Evolutionary conservation across 495 filamentous ascomycete species (phyloP).

Genomic region (Penicillium flavigenum): DNA sequence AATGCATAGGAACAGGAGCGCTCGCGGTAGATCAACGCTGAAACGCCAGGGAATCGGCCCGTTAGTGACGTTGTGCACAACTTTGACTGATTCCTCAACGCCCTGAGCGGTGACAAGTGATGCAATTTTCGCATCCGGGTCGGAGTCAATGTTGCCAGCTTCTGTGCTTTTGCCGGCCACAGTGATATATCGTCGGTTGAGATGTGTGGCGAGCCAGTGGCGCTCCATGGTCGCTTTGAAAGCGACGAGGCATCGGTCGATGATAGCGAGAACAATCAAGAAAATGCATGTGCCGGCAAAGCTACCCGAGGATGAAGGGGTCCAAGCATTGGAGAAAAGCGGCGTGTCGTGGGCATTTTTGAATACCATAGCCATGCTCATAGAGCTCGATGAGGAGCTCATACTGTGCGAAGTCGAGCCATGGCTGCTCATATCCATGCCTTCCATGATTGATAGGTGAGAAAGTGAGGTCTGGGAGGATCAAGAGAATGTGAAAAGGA

Average conservation of each 20-base stretch:
- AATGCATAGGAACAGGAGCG: slow-evolving; percentile 63
- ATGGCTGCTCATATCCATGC: slow-evolving; percentile 19
- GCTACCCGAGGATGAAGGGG: slow-evolving; percentile 59
- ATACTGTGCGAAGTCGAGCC: slow-evolving; percentile 9
- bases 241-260: slow-evolving; percentile 68
- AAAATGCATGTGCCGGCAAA: slow-evolving; percentile 91
- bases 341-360: slow-evolving; percentile 62
- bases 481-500: not conserved
- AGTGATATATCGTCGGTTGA: slow-evolving; percentile 71
- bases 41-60: slow-evolving; percentile 67
- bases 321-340: slow-evolving; percentile 74
- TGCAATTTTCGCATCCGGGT: slow-evolving; percentile 57
- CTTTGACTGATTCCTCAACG: slow-evolving; percentile 68
- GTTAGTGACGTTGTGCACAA: slow-evolving; percentile 56
- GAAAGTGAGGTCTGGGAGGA: not conserved
- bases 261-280: slow-evolving; percentile 67
- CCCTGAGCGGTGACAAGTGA: slow-evolving; percentile 64
- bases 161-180: slow-evolving; percentile 63
- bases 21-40: slow-evolving; percentile 73
- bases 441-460: slow-evolving; percentile 14
- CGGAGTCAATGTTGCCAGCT: slow-evolving; percentile 51
- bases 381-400: slow-evolving; percentile 18
- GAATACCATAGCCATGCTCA: slow-evolving; percentile 55
- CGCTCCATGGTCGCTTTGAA: slow-evolving; percentile 58
- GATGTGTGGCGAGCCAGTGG: slow-evolving; percentile 60